Percentiles rank a stretch among this genome's conserved stretches.
phyloP scores from a whole-genome alignment of 2,329 filamentous ascomycete genomes.

The Pseudogymnoascus sp. region DNA sequence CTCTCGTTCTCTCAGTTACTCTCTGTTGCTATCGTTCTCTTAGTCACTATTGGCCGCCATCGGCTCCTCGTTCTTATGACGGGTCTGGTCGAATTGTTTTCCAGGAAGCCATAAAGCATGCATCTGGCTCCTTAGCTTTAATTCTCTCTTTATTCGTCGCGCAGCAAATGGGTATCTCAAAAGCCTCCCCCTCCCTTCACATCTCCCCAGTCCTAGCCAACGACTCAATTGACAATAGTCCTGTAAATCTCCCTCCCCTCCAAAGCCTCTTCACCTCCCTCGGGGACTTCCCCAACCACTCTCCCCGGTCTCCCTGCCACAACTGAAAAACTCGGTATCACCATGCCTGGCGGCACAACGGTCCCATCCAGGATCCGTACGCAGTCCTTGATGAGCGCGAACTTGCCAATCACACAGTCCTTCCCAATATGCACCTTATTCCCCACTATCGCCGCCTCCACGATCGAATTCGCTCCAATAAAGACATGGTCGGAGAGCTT shows the following conservation, averaged over 20 bases:
- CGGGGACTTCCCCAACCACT: slow-evolving; percentile 72
- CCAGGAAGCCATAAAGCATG: background rate
- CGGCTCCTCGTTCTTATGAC: too few species aligned
- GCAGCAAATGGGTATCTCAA: slow-evolving; percentile 6
- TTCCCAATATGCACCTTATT: slow-evolving; percentile 80
- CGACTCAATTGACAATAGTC: slow-evolving; percentile 44
- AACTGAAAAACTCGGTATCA: slow-evolving; percentile 84
- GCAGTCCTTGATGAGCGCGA: slow-evolving; percentile 89
- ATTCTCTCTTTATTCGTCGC: background rate
- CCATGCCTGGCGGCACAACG: slow-evolving; percentile 78
- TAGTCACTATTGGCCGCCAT: too few species aligned
- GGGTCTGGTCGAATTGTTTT: too few species aligned
- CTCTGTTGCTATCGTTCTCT: too few species aligned
- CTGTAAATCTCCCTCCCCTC: slow-evolving; percentile 58
- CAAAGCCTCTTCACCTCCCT: slow-evolving; percentile 58
- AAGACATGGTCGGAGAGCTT: slow-evolving; percentile 94
- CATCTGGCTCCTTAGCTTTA: background rate
- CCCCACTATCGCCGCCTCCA: slow-evolving; percentile 77
- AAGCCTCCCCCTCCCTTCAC: background rate
- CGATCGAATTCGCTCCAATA: slow-evolving; percentile 63
- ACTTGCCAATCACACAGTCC: slow-evolving; percentile 69
- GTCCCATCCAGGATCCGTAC: slow-evolving; percentile 78
- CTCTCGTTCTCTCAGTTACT: too few species aligned
- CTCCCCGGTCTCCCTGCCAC: slow-evolving; percentile 77
- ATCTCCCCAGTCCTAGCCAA: background rate